Conservation (phyloP, 2,329 filamentous ascomycete species). For the Mycosphaerelloides madeirae region DNA sequence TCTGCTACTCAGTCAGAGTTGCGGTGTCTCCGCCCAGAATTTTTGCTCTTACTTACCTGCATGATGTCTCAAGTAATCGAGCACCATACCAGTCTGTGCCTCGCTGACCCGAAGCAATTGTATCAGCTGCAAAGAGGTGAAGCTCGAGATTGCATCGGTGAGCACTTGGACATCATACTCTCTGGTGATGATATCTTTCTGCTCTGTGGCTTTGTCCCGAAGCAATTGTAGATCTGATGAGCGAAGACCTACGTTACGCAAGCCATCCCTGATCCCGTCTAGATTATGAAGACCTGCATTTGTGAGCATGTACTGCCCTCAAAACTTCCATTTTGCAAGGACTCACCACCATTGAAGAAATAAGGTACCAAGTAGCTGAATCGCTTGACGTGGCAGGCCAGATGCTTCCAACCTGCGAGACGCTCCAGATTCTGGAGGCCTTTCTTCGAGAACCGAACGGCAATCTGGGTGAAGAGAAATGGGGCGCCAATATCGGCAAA, state of each 20-base stretch:
- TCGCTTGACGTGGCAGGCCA: constrained; percentile 53
- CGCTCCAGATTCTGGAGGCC: constrained; percentile 48
- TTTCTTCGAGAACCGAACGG: constrained; percentile 47
- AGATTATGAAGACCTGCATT: constrained; percentile 11
- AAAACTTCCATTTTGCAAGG: neutral
- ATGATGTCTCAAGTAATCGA: constrained; percentile 45
- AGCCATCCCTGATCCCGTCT: constrained; percentile 13
- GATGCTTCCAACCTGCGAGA: constrained; percentile 46
- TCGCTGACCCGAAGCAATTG: constrained; percentile 61
- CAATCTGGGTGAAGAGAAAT: constrained; percentile 49
- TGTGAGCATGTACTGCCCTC: constrained; percentile 2
- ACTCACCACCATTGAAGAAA: constrained; percentile 51
- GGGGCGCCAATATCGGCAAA: constrained; percentile 49
- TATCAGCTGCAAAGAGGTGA: constrained; percentile 58
- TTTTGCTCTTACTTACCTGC: constrained; percentile 19
- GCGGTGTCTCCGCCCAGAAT: too few species aligned
- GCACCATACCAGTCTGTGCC: constrained; percentile 51
- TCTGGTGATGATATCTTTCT: constrained; percentile 47
- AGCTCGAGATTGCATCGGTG: constrained; percentile 52
- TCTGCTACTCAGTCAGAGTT: constrained; percentile 14
- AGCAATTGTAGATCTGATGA: constrained; percentile 31
- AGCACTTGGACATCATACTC: constrained; percentile 51
- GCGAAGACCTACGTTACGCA: constrained; percentile 13
- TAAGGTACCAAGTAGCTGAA: constrained; percentile 58
- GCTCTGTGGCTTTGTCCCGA: constrained; percentile 46